Evolutionary conservation across 257 asterid genomes (phyloP).

Genomic region (Solanum medicagineum): DNA sequence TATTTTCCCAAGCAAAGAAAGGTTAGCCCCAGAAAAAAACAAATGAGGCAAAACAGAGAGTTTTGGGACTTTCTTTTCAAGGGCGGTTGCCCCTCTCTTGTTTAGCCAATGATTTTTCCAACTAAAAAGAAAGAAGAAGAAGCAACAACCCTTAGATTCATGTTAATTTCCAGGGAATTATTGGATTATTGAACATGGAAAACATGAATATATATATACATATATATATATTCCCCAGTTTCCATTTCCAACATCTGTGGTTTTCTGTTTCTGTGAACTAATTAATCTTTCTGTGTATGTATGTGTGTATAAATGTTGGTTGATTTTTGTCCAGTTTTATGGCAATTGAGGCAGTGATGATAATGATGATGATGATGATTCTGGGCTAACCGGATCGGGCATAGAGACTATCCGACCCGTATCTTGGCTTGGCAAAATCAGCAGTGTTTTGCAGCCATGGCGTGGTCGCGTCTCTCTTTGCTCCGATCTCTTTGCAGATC

Average conservation of each 20-base stretch:
- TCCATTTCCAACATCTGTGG: not conserved
- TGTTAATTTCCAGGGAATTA: not conserved
- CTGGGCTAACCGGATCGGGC: not conserved
- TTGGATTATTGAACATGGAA: not conserved
- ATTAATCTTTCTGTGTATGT: too few species aligned
- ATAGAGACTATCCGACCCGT: not conserved
- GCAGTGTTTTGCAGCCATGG: slow-evolving; percentile 32
- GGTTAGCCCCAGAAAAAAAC: not conserved
- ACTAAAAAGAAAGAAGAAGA: not conserved
- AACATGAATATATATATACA: not conserved
- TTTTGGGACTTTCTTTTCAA: not conserved
- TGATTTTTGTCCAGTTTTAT: not conserved
- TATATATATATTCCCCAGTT: not conserved
- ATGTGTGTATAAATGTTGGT: not conserved
- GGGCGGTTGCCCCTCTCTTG: slow-evolving; percentile 55
- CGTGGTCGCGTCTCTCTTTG: not conserved
- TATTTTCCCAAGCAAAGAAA: not conserved
- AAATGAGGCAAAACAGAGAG: not conserved
- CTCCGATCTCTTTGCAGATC: slow-evolving; percentile 11
- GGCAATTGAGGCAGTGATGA: not conserved
- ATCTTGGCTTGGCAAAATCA: not conserved
- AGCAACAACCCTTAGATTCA: not conserved
- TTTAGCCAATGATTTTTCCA: slow-evolving; percentile 3
- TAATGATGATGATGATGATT: not conserved
- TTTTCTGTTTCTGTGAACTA: not conserved